These are phyloP conservation scores for Plantago lanceolata DNA, from an alignment of 305 asterid species.

Conservation along the genomic window DNA sequence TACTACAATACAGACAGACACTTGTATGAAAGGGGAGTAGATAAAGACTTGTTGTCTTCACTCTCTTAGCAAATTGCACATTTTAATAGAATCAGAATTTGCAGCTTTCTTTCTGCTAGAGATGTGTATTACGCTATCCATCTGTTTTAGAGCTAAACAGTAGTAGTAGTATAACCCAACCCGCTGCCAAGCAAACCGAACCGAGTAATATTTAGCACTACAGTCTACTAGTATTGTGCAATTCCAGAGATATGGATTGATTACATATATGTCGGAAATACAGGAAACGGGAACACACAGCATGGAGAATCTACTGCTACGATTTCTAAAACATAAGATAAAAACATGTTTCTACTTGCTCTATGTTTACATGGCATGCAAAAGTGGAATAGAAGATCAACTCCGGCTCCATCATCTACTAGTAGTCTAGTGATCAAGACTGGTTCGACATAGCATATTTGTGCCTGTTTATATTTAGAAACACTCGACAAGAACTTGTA, in stretches of 20 bases:
- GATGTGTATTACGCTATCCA: background rate
- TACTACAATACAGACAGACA: background rate
- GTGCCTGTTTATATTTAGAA: background rate
- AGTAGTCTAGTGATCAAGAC: no score
- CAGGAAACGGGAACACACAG: no score
- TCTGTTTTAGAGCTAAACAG: background rate
- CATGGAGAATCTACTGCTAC: no score
- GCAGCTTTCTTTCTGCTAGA: background rate
- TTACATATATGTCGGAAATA: no score
- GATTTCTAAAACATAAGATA: no score
- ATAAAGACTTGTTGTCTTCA: background rate
- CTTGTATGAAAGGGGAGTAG: constrained; percentile 11
- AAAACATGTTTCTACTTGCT: background rate
- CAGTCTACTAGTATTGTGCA: no score
- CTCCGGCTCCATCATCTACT: no score
- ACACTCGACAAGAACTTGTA: background rate
- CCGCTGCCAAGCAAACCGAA: no score
- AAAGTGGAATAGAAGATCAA: background rate
- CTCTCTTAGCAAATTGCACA: constrained; percentile 11
- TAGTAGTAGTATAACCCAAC: no score
- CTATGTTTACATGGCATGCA: background rate
- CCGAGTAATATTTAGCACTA: no score
- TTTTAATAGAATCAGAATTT: background rate
- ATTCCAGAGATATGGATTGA: no score
- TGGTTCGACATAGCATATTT: no score